Evolutionary conservation across 2,329 filamentous ascomycete genomes (phyloP), one percentile per base, ranked within the genome.

Genomic region (Microcyclospora pomicola): DNA sequence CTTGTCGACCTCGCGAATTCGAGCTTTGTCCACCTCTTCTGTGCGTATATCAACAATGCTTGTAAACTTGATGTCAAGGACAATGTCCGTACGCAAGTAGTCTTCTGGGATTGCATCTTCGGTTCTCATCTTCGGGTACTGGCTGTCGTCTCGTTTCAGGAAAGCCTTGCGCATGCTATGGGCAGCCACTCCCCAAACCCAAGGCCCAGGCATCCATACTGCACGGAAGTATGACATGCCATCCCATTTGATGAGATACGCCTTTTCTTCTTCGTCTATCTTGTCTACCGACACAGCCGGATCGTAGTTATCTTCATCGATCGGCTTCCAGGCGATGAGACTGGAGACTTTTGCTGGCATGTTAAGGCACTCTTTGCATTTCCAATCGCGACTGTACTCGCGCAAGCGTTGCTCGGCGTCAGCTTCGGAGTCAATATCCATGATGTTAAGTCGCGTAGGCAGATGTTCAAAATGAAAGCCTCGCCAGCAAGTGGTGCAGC

Each of bases 171-270:
- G 76, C 77, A 82, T 92, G 0, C 58, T 41, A 2, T 61, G 50
- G 10, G 71, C 63, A 12, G 74, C 72, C 9, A 80, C 68, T 5
- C 86, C 85, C 67, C 75, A 88, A 1, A 93, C 72, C 91, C 91
- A 98, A 12, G 80, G 71, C 10, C 88, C 91, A 9, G 85, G 76
- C 70, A 85, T 82, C 91, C 92, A 98, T 6, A 68, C 69, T 37
- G 82, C 84, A 46, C 83, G 79, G 45, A 78, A 80, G 52, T 95
- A 92, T 0, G 88, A 94, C 39, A 74, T 69, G 0, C 69, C 67
- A 33, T 81, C 76, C 84, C 87, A 96, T 55, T 91, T 94, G 49
- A 98, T 64, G 2, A 98, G 71, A 52, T 96, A 98, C 49, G 95
- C 85, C 47, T 87, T 87, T n/a, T 82, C 69, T 38, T 85, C 80